Base-by-base conservation (phyloP, 2,329 filamentous ascomycete species). In the Diplodia corticola region DNA sequence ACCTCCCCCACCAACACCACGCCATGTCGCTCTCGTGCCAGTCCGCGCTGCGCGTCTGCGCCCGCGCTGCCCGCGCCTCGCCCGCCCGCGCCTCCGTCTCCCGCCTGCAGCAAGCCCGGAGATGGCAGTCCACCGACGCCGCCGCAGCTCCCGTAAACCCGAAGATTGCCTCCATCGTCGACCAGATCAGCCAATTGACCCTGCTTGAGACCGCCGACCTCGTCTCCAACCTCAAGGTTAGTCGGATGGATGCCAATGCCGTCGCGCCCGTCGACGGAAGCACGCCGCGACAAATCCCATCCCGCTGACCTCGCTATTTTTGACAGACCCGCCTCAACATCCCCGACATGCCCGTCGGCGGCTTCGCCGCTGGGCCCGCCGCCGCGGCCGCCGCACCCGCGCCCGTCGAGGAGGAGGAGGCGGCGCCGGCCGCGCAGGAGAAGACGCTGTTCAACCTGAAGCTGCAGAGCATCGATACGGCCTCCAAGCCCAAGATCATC, bases 391-490 rank as follows among this genome's bases (percentile, higher is more conserved):
- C 84, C 57, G 83, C 84, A 10, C 83, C 88, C 5, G 84, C 88
- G 13, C 85, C 89, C 22, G 85, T 77, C 59, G 87, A 93, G 78
- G 93, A 95, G 77, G 91, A 90, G 71, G 92, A 97, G 76, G 93
- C 95, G 68, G 91, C 91, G 1, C 93, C 94, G 40, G 91, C 92
- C 2, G 91, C 90, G 46, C 89, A 93, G 72, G 92, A 95, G 80
- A 97, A 98, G 87, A 98, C 94, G 4, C 87, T 99, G 69, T 99
- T 99, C 86, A 97, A 91, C 79, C 82, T 99, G 71, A 98, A 97
- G 84, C 89, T 99, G 69, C 86, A 91, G 80, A 90, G 90, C 40
- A 96, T 98, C 78, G 96, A 99, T 63, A 85, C 93, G 30, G 85
- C 82, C 60, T 84, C 94, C 70, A 99, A 99, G 86, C 93, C 96